Evolutionary conservation across 2,329 filamentous ascomycete species (phyloP).

Genomic region (Cercospora citrullina): DNA sequence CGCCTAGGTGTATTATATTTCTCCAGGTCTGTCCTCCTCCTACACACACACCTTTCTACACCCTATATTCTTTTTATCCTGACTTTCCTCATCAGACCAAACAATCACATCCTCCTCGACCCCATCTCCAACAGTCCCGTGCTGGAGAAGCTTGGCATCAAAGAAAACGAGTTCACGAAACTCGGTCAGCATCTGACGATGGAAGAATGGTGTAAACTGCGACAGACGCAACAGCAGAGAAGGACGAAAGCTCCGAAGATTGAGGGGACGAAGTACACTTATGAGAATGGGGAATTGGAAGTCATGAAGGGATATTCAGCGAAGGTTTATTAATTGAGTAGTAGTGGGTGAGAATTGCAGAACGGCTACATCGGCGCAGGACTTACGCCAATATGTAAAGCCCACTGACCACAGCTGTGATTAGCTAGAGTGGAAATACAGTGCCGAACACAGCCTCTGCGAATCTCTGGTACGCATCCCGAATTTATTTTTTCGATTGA

Average conservation of each 20-base stretch:
- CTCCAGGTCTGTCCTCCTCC: constrained; percentile 43
- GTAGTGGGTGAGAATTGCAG: too few relatives aligned
- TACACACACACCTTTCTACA: too few relatives aligned
- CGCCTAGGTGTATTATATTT: constrained; percentile 56
- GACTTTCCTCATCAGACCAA: constrained; percentile 30
- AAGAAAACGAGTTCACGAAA: constrained; percentile 34
- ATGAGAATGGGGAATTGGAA: constrained; percentile 38
- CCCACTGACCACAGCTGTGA: not conserved
- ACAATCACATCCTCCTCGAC: constrained; percentile 43
- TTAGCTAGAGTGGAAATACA: not conserved
- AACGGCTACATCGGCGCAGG: too few relatives aligned
- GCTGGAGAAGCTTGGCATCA: constrained; percentile 39
- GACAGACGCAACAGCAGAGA: constrained; percentile 41
- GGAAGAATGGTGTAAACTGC: constrained; percentile 47
- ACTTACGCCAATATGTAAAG: too few relatives aligned
- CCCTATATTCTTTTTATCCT: too few relatives aligned
- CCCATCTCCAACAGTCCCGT: constrained; percentile 43
- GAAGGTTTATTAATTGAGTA: constrained; percentile 36
- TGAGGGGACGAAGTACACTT: constrained; percentile 41
- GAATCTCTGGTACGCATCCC: not conserved
- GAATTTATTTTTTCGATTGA: not conserved
- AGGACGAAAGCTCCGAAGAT: constrained; percentile 42
- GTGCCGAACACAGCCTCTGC: not conserved
- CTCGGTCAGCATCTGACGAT: constrained; percentile 45
- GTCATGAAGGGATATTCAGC: constrained; percentile 39